Evolutionary conservation across 2,329 filamentous ascomycete genomes (phyloP).

Genomic region (Grosmannia penicillata): DNA sequence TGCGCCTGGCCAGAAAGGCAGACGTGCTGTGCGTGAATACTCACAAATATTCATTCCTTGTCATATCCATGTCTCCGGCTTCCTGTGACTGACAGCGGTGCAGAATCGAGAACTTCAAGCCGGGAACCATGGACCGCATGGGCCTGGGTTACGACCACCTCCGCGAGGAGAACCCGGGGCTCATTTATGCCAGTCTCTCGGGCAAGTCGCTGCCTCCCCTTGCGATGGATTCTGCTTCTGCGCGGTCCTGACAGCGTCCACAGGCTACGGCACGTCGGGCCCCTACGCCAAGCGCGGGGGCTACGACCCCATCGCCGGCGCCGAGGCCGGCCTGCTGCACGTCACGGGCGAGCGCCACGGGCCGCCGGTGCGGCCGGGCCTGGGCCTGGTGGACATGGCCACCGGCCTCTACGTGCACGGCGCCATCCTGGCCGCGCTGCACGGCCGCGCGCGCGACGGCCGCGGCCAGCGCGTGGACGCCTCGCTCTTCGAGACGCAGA

Average conservation of each 20-base stretch:
- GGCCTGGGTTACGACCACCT: constrained; percentile 4
- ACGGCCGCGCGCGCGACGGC: background rate
- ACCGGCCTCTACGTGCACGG: constrained; percentile 6
- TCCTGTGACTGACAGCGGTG: background rate
- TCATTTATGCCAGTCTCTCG: constrained; percentile 7
- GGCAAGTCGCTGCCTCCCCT: too few relatives aligned
- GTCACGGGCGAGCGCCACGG: constrained; percentile 5
- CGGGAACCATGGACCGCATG: constrained; percentile 5
- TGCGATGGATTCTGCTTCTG: too few relatives aligned
- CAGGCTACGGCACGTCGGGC: constrained; percentile 3
- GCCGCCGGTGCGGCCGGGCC: constrained; percentile 2
- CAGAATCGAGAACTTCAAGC: constrained; percentile 7
- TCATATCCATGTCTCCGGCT: too few relatives aligned
- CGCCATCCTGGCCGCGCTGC: constrained; percentile 5
- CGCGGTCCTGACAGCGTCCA: background rate
- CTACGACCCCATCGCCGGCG: constrained; percentile 6
- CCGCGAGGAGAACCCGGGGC: constrained; percentile 1
- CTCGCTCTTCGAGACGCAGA: constrained; percentile 7
- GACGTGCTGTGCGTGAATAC: constrained; percentile 5
- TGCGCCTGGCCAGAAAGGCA: constrained; percentile 1
- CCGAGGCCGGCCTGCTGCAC: constrained; percentile 6
- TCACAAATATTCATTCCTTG: too few relatives aligned
- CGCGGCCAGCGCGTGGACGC: constrained; percentile 6
- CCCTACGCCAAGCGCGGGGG: constrained; percentile 5
- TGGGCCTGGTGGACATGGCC: constrained; percentile 5